These are phyloP conservation scores for Pseudocercospora eumusae DNA, from an alignment of 2,329 filamentous ascomycete genomes.

Conservation along the genomic window DNA sequence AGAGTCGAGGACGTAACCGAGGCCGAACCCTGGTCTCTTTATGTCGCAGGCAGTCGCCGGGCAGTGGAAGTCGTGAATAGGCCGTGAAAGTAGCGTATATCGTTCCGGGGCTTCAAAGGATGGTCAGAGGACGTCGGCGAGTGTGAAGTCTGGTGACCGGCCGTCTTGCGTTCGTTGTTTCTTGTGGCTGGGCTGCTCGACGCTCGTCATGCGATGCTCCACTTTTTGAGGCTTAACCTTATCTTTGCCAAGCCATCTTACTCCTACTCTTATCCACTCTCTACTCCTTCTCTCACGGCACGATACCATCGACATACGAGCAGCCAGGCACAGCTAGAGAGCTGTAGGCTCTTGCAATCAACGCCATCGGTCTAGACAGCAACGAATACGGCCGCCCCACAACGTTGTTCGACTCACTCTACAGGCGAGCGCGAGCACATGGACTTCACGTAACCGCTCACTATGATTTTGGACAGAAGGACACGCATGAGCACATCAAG, in stretches of 20 bases:
- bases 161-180: background rate
- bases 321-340: too few species aligned
- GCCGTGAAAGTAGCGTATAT: background rate
- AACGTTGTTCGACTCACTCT: constrained; percentile 48
- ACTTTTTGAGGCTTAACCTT: background rate
- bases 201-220: background rate
- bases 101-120: background rate
- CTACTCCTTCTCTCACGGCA: too few species aligned
- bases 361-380: too few species aligned
- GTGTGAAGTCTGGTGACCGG: background rate
- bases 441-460: constrained; percentile 53
- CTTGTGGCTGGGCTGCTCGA: background rate
- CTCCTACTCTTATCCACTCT: background rate
- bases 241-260: background rate
- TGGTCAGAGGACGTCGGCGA: background rate
- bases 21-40: background rate
- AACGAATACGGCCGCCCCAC: constrained; percentile 53
- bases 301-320: too few species aligned
- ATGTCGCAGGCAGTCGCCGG: constrained; percentile 1
- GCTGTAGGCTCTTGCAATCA: too few species aligned
- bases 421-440: constrained; percentile 42
- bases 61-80: background rate
- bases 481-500: constrained; percentile 49
- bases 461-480: constrained; percentile 55
- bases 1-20: constrained; percentile 11